phyloP scores from a whole-genome alignment of 2,329 filamentous ascomycete genomes.

The Elsinoe fawcettii region DNA sequence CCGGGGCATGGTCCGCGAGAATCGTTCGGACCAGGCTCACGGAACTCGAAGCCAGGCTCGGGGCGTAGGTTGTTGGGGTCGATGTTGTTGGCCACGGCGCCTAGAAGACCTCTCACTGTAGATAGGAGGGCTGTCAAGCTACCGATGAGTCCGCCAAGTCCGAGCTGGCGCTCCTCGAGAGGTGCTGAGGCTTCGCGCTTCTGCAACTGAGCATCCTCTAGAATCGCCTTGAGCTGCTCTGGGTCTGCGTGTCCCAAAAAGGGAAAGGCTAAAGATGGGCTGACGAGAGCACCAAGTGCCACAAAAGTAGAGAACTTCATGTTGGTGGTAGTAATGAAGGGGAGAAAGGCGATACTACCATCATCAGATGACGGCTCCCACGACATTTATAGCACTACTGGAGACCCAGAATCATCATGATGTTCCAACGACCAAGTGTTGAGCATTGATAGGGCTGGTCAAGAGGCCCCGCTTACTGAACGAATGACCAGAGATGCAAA shows the following conservation, averaged over 20 bases:
- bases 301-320: neutral
- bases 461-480: neutral
- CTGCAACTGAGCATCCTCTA: neutral
- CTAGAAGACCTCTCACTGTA: slow-evolving; percentile 19
- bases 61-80: slow-evolving; percentile 25
- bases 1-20: slow-evolving; percentile 26
- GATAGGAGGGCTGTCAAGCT: neutral
- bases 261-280: neutral
- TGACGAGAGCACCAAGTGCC: neutral
- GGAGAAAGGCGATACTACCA: neutral
- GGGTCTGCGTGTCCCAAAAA: neutral
- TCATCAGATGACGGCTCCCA: neutral
- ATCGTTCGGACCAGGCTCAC: slow-evolving; percentile 23
- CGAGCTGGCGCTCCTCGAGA: neutral
- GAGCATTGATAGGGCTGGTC: neutral
- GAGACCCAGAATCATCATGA: neutral
- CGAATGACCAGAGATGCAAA: neutral
- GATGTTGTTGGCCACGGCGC: slow-evolving; percentile 22
- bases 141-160: neutral
- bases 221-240: neutral
- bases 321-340: neutral
- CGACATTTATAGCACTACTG: neutral
- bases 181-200: neutral
- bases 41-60: slow-evolving; percentile 24
- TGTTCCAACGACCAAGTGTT: neutral